A percentile compares a stretch with the other conserved stretches of the same genome.
phyloP scores from a whole-genome alignment of 139 green algal species.

The Picochlorum sp. region DNA sequence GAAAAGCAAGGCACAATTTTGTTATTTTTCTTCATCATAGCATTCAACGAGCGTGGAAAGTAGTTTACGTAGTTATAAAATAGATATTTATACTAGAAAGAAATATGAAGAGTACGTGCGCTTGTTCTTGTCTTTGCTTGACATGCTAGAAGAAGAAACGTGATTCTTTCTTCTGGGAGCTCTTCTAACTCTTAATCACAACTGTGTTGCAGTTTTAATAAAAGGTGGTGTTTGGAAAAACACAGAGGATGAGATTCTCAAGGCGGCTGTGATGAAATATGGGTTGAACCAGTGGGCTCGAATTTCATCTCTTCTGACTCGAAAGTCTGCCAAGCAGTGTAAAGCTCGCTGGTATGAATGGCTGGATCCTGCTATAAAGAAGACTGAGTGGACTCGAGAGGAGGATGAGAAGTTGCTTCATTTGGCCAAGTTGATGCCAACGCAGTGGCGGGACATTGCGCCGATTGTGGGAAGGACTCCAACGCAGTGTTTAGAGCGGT shows the following conservation, averaged over 20 bases:
- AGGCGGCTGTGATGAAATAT: slow-evolving; percentile 99
- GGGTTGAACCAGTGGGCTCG: slow-evolving; percentile 84
- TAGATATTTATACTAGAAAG: no score
- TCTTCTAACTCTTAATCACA: no score
- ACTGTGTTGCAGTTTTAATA: slow-evolving; percentile 23
- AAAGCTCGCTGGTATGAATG: slow-evolving; percentile 99
- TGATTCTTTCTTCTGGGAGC: no score
- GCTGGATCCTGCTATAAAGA: slow-evolving; percentile 98
- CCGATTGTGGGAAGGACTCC: slow-evolving; percentile 95
- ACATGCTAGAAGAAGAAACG: no score
- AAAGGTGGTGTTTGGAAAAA: slow-evolving; percentile 91
- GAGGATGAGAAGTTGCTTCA: slow-evolving; percentile 99
- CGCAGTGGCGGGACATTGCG: slow-evolving; percentile 98
- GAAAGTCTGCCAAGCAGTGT: slow-evolving; percentile 99
- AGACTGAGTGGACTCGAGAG: slow-evolving; percentile 97
- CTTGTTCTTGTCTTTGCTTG: no score
- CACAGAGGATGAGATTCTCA: slow-evolving; percentile 99
- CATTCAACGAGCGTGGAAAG: no score
- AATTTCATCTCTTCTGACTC: slow-evolving; percentile 90
- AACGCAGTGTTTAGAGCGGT: slow-evolving; percentile 92
- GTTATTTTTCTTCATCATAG: no score
- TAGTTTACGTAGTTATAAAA: no score
- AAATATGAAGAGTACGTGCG: no score
- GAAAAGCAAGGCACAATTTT: no score
- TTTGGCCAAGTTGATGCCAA: slow-evolving; percentile 98